Base-by-base conservation (phyloP, 257 asterid genomes). In the Gynochthodes officinalis region DNA sequence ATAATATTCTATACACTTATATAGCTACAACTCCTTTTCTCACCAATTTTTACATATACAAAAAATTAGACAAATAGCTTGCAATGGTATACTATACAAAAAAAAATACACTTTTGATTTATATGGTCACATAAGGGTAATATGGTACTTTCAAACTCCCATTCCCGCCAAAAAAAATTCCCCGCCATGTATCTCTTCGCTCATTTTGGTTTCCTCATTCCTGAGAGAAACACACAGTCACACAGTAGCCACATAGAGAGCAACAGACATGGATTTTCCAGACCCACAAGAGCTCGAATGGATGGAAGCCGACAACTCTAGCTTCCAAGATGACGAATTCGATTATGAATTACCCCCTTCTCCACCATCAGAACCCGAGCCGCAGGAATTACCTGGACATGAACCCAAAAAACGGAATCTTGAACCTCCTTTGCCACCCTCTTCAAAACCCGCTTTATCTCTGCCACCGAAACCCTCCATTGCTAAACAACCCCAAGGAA, bases 251-350 rank as follows among this genome's bases (percentile, higher is more conserved):
- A 69, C 25, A 54, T 48, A 67, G 19, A 60, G 12, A 71, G 64
- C 76, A 43, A 71, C 73, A 78, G 75, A 73, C 43, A 86, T 89
- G 92, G 99, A 94, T 79, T 73, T 91, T 79, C 97, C 96, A 48
- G 96, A 91, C 75, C 66, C 85, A 21, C 90, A 90, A 6, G 97
- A 89, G 84, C 89, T 91, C 23, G 88, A 94, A 79, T 91, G 89
- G 94, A 89, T 94, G 35, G 99, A 94, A 86, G 83, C 96, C 13
- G 75, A 85, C 76, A 35, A 84, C 16, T 49, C 81, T 67, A 81
- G 79, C 72, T 81, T 87, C 35, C 82, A 74, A 40, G 89, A 80
- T 15, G 90, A 76, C 35, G 90, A 86, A 67, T 73, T 82, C 71
- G 89, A 84, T 40, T 46, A 74, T 19, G 89, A 89, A 23, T 60